A percentile compares a stretch with the other conserved stretches of the same genome.
Conservation (phyloP, 2,329 filamentous ascomycete species). For the Thielaviopsis musarum region DNA sequence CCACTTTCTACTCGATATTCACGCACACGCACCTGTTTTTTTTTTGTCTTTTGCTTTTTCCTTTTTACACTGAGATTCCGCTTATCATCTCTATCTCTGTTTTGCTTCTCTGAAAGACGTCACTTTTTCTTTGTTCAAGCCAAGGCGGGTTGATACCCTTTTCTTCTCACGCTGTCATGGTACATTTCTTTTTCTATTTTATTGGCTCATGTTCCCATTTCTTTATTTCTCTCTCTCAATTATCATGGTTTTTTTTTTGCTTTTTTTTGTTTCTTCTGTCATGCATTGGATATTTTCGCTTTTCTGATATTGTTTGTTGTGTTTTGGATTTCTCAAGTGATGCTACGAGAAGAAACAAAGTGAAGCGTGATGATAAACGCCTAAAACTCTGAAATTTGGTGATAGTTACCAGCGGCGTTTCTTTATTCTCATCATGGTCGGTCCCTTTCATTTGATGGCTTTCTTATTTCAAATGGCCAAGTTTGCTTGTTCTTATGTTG, state of each 20-base stretch:
- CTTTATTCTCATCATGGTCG: no score
- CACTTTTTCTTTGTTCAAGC: slow-evolving; percentile 1
- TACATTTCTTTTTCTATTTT: slow-evolving; percentile 14
- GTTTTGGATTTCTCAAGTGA: no score
- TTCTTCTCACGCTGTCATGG: slow-evolving; percentile 12
- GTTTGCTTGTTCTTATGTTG: no score
- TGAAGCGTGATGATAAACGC: no score
- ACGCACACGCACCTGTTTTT: background rate
- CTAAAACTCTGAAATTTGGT: no score
- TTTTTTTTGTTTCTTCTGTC: slow-evolving; percentile 11
- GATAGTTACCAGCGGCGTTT: no score
- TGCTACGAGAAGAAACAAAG: no score
- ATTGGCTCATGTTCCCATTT: background rate
- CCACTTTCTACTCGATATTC: no score
- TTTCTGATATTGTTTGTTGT: no score
- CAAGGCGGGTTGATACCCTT: background rate
- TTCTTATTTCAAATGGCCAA: no score
- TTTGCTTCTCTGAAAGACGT: background rate
- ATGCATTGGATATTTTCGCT: background rate
- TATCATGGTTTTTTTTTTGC: slow-evolving; percentile 15
- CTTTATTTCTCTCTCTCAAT: slow-evolving; percentile 14
- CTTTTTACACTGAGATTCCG: no score
- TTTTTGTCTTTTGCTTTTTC: slow-evolving; percentile 9
- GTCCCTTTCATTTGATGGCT: no score
- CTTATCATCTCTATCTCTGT: background rate